Evolutionary conservation across 441 rosid species (phyloP), one percentile per base, ranked within the genome.

Genomic region (Eugenia klotzschiana): DNA sequence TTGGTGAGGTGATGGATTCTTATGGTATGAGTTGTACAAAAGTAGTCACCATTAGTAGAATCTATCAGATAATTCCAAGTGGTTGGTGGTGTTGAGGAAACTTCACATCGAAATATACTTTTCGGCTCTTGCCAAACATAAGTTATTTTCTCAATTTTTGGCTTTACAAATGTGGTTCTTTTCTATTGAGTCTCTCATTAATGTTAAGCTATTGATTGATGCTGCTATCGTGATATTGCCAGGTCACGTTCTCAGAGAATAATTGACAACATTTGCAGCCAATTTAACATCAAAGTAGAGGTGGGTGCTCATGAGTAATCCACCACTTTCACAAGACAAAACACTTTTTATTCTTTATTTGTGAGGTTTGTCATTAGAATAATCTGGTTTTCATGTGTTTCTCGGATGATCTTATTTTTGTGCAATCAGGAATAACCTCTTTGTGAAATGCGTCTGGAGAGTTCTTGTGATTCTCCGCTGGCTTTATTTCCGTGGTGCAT

Each of bases 181-280:
- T 69, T 69, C 77, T 46, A 33, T 69, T 5, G 46, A 37, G 25
- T 69, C 77, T 37, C 4, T 37, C 25, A 33, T 69, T 37, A 20
- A 33, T 69, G 77, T 69, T 51, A 33, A 2, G 77, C 49, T 33
- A 37, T 69, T 37, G 55, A 79, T 79, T 49, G 22, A 46, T 79
- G 53, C 55, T 46, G 37, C 40, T 25, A 46, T 79, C 3, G 0
- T 52, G 43, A 43, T 53, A 51, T 58, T 88, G 87, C 60, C 93
- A 95, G 99, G 89, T 93, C 96, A 52, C 87, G 91, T 52, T 90
- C 91, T 73, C 87, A 91, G 88, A 96, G 89, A 89, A 93, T 93
- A 85, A 88, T 95, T 83, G 96, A 94, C 80, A 88, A 83, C 84
- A 91, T 93, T 80, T 89, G 95, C 91, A 85, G 89, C 81, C 93